phyloP scores from a whole-genome alignment of 2,329 filamentous ascomycete species.

The Myrmaecium sp. region DNA sequence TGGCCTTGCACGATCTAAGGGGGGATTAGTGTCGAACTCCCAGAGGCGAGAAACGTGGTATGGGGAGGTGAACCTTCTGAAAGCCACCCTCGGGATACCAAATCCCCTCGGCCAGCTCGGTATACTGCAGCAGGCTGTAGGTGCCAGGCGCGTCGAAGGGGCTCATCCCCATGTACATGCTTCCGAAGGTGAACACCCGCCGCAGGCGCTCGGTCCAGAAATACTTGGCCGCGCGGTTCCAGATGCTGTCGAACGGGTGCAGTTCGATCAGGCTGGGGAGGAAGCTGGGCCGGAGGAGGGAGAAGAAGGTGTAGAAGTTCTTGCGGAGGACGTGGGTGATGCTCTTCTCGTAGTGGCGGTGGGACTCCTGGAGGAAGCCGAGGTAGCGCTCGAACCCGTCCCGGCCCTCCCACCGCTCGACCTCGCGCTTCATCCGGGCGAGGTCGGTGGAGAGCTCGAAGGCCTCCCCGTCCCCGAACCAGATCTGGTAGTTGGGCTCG shows the following conservation, averaged over 20 bases:
- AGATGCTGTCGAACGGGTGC: constrained; percentile 58
- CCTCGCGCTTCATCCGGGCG: constrained; percentile 50
- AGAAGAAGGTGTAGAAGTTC: constrained; percentile 46
- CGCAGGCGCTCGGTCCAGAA: constrained; percentile 54
- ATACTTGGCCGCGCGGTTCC: constrained; percentile 45
- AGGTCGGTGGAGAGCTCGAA: constrained; percentile 53
- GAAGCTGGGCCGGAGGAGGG: constrained; percentile 42
- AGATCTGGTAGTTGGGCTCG: constrained; percentile 59
- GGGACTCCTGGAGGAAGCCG: constrained; percentile 47
- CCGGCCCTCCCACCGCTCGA: constrained; percentile 57
- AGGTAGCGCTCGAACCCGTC: constrained; percentile 56
- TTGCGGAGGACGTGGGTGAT: constrained; percentile 47
- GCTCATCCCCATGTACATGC: constrained; percentile 73
- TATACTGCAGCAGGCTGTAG: constrained; percentile 58
- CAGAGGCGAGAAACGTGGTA: neutral
- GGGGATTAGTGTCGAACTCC: constrained; percentile 4
- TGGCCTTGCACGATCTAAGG: constrained; percentile 38
- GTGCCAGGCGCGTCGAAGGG: constrained; percentile 62
- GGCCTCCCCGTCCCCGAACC: constrained; percentile 49
- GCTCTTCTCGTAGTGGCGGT: constrained; percentile 52
- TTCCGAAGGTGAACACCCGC: constrained; percentile 59
- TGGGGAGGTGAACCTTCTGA: constrained; percentile 37
- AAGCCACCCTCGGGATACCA: constrained; percentile 61
- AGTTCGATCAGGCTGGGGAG: constrained; percentile 40
- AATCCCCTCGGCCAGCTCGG: constrained; percentile 58